Evolutionary conservation across 192 early-diverging fungal species (phyloP).

Genomic region (Backusella mclennaniae): DNA sequence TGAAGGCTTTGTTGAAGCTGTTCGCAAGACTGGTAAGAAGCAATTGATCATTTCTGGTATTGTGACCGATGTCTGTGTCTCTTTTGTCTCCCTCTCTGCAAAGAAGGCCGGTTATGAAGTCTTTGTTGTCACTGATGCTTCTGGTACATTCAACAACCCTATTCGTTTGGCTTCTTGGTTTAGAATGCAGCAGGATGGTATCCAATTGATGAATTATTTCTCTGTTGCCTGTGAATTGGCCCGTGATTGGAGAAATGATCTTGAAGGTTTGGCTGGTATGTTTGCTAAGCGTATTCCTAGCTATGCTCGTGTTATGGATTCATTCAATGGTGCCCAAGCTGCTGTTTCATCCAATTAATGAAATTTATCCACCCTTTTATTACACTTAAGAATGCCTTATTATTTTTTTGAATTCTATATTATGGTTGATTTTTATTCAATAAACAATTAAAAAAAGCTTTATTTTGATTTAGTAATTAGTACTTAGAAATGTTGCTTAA

Average conservation of each 20-base stretch:
- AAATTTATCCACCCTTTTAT: background rate
- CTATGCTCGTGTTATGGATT: background rate
- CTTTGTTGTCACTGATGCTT: constrained; percentile 31
- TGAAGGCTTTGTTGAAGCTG: constrained; percentile 23
- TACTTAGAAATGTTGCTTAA: too few relatives aligned
- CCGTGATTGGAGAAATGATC: too few relatives aligned
- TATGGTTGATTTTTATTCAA: too few relatives aligned
- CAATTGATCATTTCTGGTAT: constrained; percentile 33
- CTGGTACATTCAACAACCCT: background rate
- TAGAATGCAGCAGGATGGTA: background rate
- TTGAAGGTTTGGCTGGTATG: too few relatives aligned
- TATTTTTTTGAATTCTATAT: background rate
- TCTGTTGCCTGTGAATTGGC: background rate
- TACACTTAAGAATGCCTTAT: background rate
- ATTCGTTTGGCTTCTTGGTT: background rate
- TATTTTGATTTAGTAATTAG: too few relatives aligned
- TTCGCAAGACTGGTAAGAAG: constrained; percentile 30
- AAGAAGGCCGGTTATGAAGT: constrained; percentile 32
- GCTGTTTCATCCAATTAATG: background rate
- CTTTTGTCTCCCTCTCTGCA: constrained; percentile 30
- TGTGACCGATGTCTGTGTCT: constrained; percentile 35
- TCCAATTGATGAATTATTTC: background rate
- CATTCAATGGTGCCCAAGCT: background rate
- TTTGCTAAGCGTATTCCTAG: background rate
- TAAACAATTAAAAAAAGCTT: too few relatives aligned